Conservation (phyloP, 2,329 filamentous ascomycete species). For the Macrophomina tecta region DNA sequence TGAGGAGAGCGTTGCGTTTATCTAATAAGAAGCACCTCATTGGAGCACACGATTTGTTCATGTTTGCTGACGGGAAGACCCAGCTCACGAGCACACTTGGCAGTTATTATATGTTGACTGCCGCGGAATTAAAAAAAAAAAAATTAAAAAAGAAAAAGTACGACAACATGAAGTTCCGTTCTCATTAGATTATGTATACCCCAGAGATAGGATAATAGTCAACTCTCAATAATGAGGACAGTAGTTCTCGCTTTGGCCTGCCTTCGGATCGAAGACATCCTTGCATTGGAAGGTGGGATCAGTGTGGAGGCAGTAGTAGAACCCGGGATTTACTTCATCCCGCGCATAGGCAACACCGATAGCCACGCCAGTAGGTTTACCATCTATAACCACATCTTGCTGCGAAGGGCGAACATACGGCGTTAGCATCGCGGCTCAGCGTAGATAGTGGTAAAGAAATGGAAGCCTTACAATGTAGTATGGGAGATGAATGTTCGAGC, state of each 20-base stretch:
- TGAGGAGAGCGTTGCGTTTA: not conserved
- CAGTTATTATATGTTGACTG: not conserved
- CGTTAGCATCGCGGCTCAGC: not conserved
- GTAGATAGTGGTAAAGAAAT: too few relatives aligned
- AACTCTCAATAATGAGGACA: not conserved
- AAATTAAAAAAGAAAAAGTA: not conserved
- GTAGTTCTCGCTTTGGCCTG: not conserved
- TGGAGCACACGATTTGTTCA: not conserved
- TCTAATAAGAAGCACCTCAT: not conserved
- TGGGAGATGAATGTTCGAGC: not conserved
- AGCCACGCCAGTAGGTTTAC: not conserved
- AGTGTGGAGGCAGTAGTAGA: constrained; percentile 4
- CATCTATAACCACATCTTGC: not conserved
- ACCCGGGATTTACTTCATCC: not conserved
- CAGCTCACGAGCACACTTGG: not conserved
- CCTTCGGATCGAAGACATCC: not conserved
- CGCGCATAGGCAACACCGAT: not conserved
- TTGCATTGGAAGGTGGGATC: not conserved
- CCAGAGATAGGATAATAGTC: not conserved
- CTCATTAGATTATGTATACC: constrained; percentile 1
- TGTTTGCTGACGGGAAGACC: not conserved
- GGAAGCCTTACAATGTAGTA: not conserved
- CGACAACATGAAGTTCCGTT: not conserved
- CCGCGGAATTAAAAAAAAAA: not conserved
- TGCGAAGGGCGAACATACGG: not conserved